Conservation (phyloP, 768 basidiomycete genomes). For the Trametes villosa region DNA sequence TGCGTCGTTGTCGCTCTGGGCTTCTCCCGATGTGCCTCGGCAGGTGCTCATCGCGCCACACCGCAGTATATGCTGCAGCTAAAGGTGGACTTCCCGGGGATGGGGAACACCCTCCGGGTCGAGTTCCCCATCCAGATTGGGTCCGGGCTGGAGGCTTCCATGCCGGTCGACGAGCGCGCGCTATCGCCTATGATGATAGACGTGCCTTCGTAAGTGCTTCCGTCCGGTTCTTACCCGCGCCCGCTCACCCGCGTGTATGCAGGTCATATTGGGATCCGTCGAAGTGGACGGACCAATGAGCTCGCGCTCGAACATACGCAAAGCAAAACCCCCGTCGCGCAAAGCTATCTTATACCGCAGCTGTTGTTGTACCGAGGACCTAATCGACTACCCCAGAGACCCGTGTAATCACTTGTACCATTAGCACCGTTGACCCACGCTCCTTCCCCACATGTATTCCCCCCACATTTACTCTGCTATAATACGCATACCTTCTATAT, state of each 20-base stretch:
- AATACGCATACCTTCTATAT: background rate
- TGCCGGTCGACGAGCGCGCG: conserved; percentile 3
- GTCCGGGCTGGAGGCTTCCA: conserved; percentile 19
- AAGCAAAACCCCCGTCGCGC: background rate
- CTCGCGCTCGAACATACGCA: background rate
- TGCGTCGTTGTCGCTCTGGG: conserved; percentile 5
- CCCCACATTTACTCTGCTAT: background rate
- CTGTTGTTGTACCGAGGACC: background rate
- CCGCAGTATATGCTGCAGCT: conserved; percentile 19
- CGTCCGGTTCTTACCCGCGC: background rate
- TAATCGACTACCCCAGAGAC: background rate
- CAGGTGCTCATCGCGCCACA: too few species aligned
- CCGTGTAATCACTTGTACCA: background rate
- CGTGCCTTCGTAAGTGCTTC: conserved; percentile 8
- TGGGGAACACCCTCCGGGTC: conserved; percentile 24
- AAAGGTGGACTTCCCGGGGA: conserved; percentile 27
- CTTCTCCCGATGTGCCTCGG: background rate
- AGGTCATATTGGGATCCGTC: conserved; percentile 16
- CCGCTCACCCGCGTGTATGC: background rate
- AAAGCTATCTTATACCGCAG: background rate
- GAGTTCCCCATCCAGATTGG: conserved; percentile 24
- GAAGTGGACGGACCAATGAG: conserved; percentile 7
- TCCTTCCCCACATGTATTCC: background rate
- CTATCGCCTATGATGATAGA: conserved; percentile 6
- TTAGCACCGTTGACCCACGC: background rate